Base-by-base conservation (phyloP, 1,284 basidiomycete genomes). In the Trichosporon sp. region DNA sequence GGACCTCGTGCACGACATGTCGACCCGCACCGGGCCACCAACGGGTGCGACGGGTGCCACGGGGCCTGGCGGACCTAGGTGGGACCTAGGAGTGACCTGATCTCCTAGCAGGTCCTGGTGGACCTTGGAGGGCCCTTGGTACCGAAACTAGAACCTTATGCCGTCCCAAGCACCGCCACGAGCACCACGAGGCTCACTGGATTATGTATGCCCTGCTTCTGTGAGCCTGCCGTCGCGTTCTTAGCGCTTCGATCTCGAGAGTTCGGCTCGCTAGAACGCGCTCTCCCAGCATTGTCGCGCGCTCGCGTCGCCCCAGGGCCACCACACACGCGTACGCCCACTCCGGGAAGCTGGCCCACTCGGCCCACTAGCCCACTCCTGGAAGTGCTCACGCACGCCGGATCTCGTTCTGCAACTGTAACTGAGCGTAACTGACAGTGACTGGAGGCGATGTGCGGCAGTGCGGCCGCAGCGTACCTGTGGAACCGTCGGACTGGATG, bases 161-260 rank as follows among this genome's bases (percentile, higher is more conserved):
- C 32, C 16, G 14, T 35, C 32, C 59, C 59, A 35, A 63, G 59
- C 59, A 63, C 59, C 59, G 59, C 59, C 59, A 63, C 59, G 59
- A 63, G 59, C 31, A 63, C 59, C 32, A 63, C 59, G 59, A 32
- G 59, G 59, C 59, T 12, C 31, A n/a, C 11, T n/a, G 31, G 59
- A 63, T 32, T 63, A 63, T 63, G 59, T 35, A 35, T 16, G 14
- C 59, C 32, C 59, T 35, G 10, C 7, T 63, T 63, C 59, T 63
- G 59, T 63, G 16, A 63, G 59, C 59, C 59, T 63, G 14, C 59
- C 5, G 59, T 63, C 59, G 59, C 59, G 59, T 63, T 63, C 16
- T 32, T 14, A 63, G 59, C 51, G 4, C 10, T 54, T 54, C 51
- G n/a, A 26, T 19, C 7, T 54, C 19, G 21, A 19, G 21, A 54